Conservation (phyloP, 2,329 filamentous ascomycete genomes). For the Bisporella sp. region DNA sequence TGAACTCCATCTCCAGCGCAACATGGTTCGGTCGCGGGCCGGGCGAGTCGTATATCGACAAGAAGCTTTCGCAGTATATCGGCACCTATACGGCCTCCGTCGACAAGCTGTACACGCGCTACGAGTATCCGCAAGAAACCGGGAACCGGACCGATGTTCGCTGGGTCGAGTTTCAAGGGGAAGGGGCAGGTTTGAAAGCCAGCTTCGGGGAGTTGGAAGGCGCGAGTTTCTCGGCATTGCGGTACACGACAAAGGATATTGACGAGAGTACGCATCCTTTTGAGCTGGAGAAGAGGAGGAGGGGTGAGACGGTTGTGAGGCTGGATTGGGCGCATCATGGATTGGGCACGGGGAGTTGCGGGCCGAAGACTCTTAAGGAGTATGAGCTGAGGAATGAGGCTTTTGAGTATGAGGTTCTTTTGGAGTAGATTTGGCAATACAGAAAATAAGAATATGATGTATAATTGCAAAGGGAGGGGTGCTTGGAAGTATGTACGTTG, state of each 20-base stretch:
- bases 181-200: slow-evolving; percentile 30
- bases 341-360: slow-evolving; percentile 55
- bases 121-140: slow-evolving; percentile 63
- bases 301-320: slow-evolving; percentile 46
- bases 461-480: too few species aligned
- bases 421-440: neutral
- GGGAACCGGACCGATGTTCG: slow-evolving; percentile 59
- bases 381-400: neutral
- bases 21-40: slow-evolving; percentile 62
- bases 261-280: slow-evolving; percentile 51
- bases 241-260: slow-evolving; percentile 47
- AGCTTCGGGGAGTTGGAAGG: slow-evolving; percentile 35
- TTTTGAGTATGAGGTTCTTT: neutral
- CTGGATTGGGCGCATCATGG: slow-evolving; percentile 58
- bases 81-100: slow-evolving; percentile 43
- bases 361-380: slow-evolving; percentile 19
- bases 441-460: too few species aligned
- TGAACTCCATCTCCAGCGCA: slow-evolving; percentile 31
- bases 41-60: slow-evolving; percentile 61
- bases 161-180: slow-evolving; percentile 44
- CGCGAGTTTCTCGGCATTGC: slow-evolving; percentile 48
- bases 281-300: slow-evolving; percentile 44
- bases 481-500: neutral
- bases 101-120: slow-evolving; percentile 49
- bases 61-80: slow-evolving; percentile 52